Evolutionary conservation across 129 eudicot genomes (phyloP).

Genomic region (Chrysanthemum seticuspe): DNA sequence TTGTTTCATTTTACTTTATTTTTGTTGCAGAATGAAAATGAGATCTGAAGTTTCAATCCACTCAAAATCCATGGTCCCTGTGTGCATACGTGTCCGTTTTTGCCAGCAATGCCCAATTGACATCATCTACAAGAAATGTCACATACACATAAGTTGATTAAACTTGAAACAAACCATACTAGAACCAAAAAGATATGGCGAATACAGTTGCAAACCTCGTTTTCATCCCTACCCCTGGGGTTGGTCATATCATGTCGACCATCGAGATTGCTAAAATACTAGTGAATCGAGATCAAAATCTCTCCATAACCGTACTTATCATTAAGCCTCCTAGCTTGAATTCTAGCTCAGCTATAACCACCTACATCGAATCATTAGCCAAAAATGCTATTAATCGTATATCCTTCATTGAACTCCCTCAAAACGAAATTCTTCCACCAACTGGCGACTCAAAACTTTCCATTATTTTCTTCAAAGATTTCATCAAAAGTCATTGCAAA

Average conservation of each 20-base stretch:
- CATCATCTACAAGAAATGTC: too few species aligned
- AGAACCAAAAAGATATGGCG: neutral
- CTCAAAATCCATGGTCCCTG: too few species aligned
- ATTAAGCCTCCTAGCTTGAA: neutral
- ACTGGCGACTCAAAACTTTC: neutral
- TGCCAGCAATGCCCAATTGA: too few species aligned
- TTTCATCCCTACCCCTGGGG: conserved; percentile 19
- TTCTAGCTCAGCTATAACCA: neutral
- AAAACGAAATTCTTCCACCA: neutral
- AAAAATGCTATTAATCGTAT: neutral
- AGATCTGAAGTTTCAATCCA: too few species aligned
- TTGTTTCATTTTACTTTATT: too few species aligned
- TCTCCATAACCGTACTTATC: conserved; percentile 14
- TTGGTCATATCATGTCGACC: conserved; percentile 28
- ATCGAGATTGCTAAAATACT: conserved; percentile 18
- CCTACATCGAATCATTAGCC: conserved; percentile 19
- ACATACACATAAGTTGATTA: too few species aligned
- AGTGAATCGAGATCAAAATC: conserved; percentile 20
- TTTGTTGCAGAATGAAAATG: too few species aligned
- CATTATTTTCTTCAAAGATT: neutral
- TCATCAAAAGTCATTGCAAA: neutral
- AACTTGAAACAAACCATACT: too few species aligned
- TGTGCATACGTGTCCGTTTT: too few species aligned
- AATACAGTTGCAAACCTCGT: conserved; percentile 10
- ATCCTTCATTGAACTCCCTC: conserved; percentile 23